Percentiles rank a stretch among this genome's conserved stretches.
Evolutionary conservation across 83 land plant genomes (phyloP).

Genomic region (Picea abies): DNA sequence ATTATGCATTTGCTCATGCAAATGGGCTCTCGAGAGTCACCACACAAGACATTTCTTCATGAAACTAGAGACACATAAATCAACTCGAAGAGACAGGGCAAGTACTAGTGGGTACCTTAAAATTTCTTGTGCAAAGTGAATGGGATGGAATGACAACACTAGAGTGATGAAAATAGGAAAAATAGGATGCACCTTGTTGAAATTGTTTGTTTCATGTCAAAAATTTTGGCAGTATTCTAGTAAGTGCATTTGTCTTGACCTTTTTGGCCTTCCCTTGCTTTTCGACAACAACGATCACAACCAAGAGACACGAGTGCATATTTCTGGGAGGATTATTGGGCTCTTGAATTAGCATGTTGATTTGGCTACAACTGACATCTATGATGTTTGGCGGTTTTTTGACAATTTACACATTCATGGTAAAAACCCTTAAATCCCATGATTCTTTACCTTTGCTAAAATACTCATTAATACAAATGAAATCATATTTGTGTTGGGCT

Average conservation of each 20-base stretch:
- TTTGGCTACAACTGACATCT: slow-evolving; percentile 72
- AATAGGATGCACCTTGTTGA: background rate
- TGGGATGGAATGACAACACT: no score
- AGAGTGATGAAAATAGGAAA: no score
- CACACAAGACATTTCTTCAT: no score
- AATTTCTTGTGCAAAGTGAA: no score
- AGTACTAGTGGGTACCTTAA: no score
- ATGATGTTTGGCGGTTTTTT: slow-evolving; percentile 59
- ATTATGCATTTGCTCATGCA: no score
- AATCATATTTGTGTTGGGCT: no score
- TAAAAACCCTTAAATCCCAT: slow-evolving; percentile 11
- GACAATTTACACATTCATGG: slow-evolving; percentile 70
- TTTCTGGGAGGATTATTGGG: slow-evolving; percentile 17
- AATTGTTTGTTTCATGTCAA: background rate
- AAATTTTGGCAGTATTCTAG: slow-evolving; percentile 47
- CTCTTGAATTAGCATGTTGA: slow-evolving; percentile 55
- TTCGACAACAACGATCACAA: slow-evolving; percentile 69
- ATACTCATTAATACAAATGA: no score
- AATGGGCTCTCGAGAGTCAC: no score
- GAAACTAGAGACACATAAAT: no score
- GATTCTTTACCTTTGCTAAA: background rate
- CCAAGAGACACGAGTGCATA: slow-evolving; percentile 66
- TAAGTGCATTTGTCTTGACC: slow-evolving; percentile 69
- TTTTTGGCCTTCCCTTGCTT: slow-evolving; percentile 78
- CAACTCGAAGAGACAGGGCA: no score